Percentiles rank a stretch among this genome's conserved stretches.
Evolutionary conservation across 306 rosid species (phyloP).

Genomic region (Canavalia gladiata): DNA sequence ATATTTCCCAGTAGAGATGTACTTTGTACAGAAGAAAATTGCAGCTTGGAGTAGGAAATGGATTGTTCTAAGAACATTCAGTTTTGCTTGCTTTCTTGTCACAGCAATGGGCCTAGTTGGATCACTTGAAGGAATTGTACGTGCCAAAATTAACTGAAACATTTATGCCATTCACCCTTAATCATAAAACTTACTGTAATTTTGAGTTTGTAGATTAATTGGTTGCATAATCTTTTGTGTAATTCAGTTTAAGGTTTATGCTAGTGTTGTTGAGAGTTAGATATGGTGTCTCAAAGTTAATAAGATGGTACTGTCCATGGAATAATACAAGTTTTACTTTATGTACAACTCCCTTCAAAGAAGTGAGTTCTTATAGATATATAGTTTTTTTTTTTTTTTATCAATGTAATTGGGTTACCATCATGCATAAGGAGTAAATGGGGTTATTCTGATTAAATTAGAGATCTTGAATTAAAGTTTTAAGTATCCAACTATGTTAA

Average conservation of each 20-base stretch:
- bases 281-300: neutral
- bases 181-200: neutral
- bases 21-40: slow-evolving; percentile 73
- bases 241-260: slow-evolving; percentile 6
- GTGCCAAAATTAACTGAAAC: slow-evolving; percentile 25
- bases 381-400: neutral
- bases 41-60: slow-evolving; percentile 76
- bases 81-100: slow-evolving; percentile 75
- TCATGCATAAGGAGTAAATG: too few relatives aligned
- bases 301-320: neutral
- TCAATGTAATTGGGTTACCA: neutral
- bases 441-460: too few relatives aligned
- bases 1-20: slow-evolving; percentile 94
- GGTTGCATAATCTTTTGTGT: slow-evolving; percentile 27
- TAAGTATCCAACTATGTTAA: too few relatives aligned
- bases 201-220: slow-evolving; percentile 7
- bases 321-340: slow-evolving; percentile 26
- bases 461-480: too few relatives aligned
- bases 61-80: slow-evolving; percentile 70
- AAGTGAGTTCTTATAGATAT: neutral
- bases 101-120: slow-evolving; percentile 69
- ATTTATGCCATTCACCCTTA: neutral
- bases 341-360: slow-evolving; percentile 17
- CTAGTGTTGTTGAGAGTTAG: neutral
- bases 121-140: slow-evolving; percentile 72